Conservation (phyloP, 805 yeast genomes). For the Jamesozyma spencerorum region DNA sequence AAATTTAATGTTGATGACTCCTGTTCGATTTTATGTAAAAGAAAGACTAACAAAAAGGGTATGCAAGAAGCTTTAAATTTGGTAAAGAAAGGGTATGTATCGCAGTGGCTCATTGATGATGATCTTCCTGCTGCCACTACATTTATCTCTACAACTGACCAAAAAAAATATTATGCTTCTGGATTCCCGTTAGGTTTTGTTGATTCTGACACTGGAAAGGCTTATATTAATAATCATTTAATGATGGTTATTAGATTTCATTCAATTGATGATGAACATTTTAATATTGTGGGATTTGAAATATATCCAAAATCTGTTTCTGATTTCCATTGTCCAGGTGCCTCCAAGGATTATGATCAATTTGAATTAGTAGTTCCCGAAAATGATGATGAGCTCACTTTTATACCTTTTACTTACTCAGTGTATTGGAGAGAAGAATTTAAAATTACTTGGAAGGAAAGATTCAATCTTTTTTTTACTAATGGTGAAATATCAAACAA, state of each 20-base stretch:
- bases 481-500: slow-evolving; percentile 35
- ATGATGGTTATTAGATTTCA: slow-evolving; percentile 74
- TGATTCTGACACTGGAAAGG: slow-evolving; percentile 39
- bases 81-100: slow-evolving; percentile 62
- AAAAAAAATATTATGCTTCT: slow-evolving; percentile 66
- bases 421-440: slow-evolving; percentile 83
- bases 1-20: slow-evolving; percentile 53
- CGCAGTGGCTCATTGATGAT: slow-evolving; percentile 76
- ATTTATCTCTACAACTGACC: slow-evolving; percentile 47
- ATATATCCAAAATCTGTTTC: slow-evolving; percentile 77
- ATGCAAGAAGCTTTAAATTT: slow-evolving; percentile 49
- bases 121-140: slow-evolving; percentile 80
- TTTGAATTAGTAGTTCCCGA: slow-evolving; percentile 41
- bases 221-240: slow-evolving; percentile 68
- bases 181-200: slow-evolving; percentile 81
- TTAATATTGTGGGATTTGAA: slow-evolving; percentile 79
- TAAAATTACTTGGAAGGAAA: slow-evolving; percentile 49
- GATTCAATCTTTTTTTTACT: slow-evolving; percentile 68
- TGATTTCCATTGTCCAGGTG: slow-evolving; percentile 65
- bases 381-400: slow-evolving; percentile 28
- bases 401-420: slow-evolving; percentile 72
- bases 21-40: slow-evolving; percentile 61
- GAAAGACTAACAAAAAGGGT: slow-evolving; percentile 44
- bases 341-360: slow-evolving; percentile 49
- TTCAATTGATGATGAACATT: slow-evolving; percentile 34